Conservation (phyloP, 2,329 filamentous ascomycete species). For the Colletotrichum lindemuthianum region DNA sequence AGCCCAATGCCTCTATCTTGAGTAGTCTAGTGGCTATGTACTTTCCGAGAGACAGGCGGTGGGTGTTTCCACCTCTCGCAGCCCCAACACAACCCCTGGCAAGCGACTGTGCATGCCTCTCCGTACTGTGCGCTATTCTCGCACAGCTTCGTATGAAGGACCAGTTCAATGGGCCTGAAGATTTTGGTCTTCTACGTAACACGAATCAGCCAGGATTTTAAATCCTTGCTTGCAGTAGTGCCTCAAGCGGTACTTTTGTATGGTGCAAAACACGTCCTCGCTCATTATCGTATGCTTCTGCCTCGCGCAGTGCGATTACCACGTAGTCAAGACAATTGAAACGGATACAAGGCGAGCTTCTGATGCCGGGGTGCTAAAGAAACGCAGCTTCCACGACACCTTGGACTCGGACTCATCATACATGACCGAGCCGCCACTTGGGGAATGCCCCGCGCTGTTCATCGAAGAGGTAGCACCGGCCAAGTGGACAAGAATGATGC, state of each 20-base stretch:
- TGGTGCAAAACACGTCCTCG: background rate
- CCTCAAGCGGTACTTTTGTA: background rate
- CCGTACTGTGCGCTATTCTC: background rate
- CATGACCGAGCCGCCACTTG: background rate
- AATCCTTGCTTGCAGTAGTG: background rate
- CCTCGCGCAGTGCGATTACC: background rate
- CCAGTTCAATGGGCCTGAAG: background rate
- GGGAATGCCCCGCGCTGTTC: background rate
- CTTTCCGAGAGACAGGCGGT: background rate
- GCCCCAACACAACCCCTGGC: background rate
- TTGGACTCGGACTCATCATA: background rate
- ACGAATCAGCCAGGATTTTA: background rate
- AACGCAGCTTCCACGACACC: background rate
- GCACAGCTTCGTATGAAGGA: background rate
- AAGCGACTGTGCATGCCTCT: conserved; percentile 1
- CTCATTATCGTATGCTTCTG: background rate
- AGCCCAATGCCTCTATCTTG: no score
- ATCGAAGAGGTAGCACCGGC: background rate
- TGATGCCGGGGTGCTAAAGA: background rate
- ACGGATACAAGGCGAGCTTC: background rate
- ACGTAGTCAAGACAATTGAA: background rate
- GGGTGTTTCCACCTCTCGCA: background rate
- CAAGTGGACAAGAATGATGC: conserved; percentile 3
- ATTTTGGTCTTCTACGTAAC: background rate
- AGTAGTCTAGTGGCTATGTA: no score